phyloP scores from a whole-genome alignment of 164 flowering plant genomes.

The Stephania cephalantha region DNA sequence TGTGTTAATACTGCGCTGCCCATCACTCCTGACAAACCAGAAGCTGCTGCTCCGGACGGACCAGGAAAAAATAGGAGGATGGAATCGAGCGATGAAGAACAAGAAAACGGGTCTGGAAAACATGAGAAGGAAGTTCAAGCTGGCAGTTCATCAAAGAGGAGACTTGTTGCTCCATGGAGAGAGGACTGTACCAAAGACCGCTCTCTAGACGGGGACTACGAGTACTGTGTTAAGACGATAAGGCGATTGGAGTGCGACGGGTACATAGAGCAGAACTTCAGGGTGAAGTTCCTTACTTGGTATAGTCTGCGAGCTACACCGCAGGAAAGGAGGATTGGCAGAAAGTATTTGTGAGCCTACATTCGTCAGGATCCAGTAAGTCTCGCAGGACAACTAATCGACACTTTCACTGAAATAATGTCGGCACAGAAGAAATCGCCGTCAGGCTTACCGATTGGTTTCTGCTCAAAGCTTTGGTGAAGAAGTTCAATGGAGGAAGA shows the following conservation, averaged over 20 bases:
- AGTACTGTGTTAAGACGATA: conserved; percentile 70
- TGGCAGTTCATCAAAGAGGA: conserved; percentile 36
- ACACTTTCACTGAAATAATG: conserved; percentile 67
- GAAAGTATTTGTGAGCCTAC: conserved; percentile 73
- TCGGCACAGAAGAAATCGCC: conserved; percentile 31
- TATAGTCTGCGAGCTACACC: conserved; percentile 75
- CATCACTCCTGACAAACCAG: conserved; percentile 69
- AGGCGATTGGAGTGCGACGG: conserved; percentile 83
- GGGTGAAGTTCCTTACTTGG: conserved; percentile 93
- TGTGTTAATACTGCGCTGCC: conserved; percentile 47
- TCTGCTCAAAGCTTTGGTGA: conserved; percentile 83
- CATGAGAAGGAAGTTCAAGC: conserved; percentile 26
- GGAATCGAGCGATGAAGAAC: conserved; percentile 31
- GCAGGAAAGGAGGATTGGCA: conserved; percentile 68
- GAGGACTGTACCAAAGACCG: conserved; percentile 28
- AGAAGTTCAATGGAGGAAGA: background rate
- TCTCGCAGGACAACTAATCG: conserved; percentile 84
- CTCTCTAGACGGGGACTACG: conserved; percentile 52
- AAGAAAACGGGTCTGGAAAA: conserved; percentile 30
- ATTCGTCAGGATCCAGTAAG: conserved; percentile 59
- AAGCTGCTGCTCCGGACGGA: conserved; percentile 35
- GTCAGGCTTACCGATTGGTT: conserved; percentile 42
- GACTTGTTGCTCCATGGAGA: conserved; percentile 21
- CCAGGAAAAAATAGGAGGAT: conserved; percentile 34
- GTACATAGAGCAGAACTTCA: conserved; percentile 59